Percentiles rank a stretch among this genome's conserved stretches.
These are phyloP conservation scores for Taphrina sp. DNA, from an alignment of 1,139 yeast species.

Conservation along the genomic window DNA sequence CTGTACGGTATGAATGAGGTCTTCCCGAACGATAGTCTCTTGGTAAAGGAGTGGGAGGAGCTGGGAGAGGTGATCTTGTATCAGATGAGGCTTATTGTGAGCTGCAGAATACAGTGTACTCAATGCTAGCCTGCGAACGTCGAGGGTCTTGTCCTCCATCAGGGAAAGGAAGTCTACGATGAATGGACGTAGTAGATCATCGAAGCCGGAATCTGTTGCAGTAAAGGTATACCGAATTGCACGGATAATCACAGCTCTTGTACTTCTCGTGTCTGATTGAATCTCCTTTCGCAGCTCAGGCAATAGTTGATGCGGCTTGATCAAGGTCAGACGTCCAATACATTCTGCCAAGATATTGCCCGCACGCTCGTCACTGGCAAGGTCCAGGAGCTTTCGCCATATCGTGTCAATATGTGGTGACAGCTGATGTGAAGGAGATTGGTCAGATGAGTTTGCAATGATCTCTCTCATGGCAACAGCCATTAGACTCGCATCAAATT, in stretches of 20 bases:
- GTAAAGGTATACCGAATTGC: conserved; percentile 45
- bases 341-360: conserved; percentile 46
- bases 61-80: conserved; percentile 52
- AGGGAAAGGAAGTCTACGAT: conserved; percentile 46
- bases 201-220: conserved; percentile 37
- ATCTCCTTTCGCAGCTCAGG: conserved; percentile 41
- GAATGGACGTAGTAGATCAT: conserved; percentile 42
- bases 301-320: conserved; percentile 41
- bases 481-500: conserved; percentile 37
- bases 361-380: conserved; percentile 39
- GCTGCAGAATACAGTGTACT: conserved; percentile 61
- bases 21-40: conserved; percentile 58
- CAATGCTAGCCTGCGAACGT: conserved; percentile 53
- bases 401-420: conserved; percentile 37
- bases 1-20: conserved; percentile 63
- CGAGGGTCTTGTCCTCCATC: conserved; percentile 42
- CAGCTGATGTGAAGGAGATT: background rate
- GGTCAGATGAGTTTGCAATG: conserved; percentile 29
- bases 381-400: conserved; percentile 41
- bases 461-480: conserved; percentile 35
- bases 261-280: conserved; percentile 39
- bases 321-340: conserved; percentile 44
- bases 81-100: conserved; percentile 56
- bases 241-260: conserved; percentile 43
- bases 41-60: conserved; percentile 55